Evolutionary conservation across 768 basidiomycete genomes (phyloP), one percentile per base, ranked within the genome.

Genomic region (Trametes cubensis): DNA sequence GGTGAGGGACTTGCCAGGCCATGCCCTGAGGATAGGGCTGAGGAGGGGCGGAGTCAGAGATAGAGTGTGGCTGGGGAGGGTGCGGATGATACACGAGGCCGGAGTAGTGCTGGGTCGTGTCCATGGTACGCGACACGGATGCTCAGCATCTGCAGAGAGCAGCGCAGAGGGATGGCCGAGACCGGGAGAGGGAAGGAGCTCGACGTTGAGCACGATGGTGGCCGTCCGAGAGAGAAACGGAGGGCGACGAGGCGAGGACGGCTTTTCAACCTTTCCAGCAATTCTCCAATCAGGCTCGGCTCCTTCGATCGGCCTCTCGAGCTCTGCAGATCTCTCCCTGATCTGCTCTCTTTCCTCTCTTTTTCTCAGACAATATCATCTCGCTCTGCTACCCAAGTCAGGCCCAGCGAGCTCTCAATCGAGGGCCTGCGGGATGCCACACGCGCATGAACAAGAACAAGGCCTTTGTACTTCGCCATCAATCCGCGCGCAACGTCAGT

Each of bases 21-120:
- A 68, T 67, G 57, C 64, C 50, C 60, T 60, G 61, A 41, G 64
- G 60, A 57, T 58, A 61, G 28, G 65, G 51, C 50, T 30, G 63
- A 38, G 60, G 63, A 53, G 49, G 58, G 58, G 42, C 64, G 65
- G 63, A 63, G 64, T 57, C 61, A 64, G 62, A 61, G 66, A 58
- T 61, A 25, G 26, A 62, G 46, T 66, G 60, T 26, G 62, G 55
- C 65, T 62, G 68, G 65, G 56, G 46, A 42, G 63, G 56, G 42
- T 49, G 62, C 45, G 55, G 60, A 45, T 66, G 65, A 62, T 64
- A 64, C 62, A 66, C 67, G 67, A 69, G 67, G 65, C 62, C 65
- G 26, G 62, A 52, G 52, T 67, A 64, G 52, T 69, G 65, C 51
- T 63, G 57, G 45, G 58, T 34, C 61, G 63, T 65, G 66, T 66